Evolutionary conservation across 176 grass and related monocot genomes (phyloP).

Genomic region (Tillandsia leiboldiana): DNA sequence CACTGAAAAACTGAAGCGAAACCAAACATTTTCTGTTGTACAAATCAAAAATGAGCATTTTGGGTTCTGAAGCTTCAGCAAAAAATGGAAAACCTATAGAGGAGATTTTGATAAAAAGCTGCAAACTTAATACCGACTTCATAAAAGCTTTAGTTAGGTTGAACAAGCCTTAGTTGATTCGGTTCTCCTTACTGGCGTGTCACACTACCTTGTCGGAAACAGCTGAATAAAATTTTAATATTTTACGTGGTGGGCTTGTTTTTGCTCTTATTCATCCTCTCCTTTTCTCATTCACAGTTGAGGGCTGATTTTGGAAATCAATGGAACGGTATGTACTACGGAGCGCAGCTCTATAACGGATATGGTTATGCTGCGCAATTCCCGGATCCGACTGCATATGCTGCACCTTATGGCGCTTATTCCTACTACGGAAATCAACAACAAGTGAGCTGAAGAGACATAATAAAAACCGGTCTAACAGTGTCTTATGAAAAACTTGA

Average conservation of each 20-base stretch:
- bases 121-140: no score
- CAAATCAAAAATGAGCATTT: no score
- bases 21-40: no score
- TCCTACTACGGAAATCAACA: slow-evolving; percentile 63
- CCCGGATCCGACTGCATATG: slow-evolving; percentile 49
- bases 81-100: no score
- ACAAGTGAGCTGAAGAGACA: slow-evolving; percentile 51
- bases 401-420: slow-evolving; percentile 54
- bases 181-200: not conserved
- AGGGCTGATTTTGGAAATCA: slow-evolving; percentile 39
- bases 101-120: no score
- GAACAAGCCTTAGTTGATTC: no score
- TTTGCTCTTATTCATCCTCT: not conserved
- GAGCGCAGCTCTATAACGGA: slow-evolving; percentile 54
- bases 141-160: no score
- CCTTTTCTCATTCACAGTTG: slow-evolving; percentile 23
- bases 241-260: no score
- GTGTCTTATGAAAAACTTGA: not conserved
- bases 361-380: slow-evolving; percentile 45
- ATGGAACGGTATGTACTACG: slow-evolving; percentile 53
- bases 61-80: no score
- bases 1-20: no score
- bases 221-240: no score
- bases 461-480: not conserved
- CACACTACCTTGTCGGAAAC: not conserved